These are phyloP conservation scores for Eucalyptus curtisii DNA, from an alignment of 345 rosid species.

Conservation along the genomic window DNA sequence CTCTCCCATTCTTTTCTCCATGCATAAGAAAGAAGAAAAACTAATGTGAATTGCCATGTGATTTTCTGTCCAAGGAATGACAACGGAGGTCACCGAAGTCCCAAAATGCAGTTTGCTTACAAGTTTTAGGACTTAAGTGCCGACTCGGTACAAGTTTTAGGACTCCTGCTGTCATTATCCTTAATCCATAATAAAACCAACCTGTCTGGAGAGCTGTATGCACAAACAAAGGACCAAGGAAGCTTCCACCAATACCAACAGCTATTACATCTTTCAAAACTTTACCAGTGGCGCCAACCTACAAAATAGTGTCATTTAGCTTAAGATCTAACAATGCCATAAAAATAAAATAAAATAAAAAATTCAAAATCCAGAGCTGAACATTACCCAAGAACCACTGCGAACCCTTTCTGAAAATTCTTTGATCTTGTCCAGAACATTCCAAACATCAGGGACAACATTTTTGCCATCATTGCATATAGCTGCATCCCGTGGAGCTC, in stretches of 20 bases:
- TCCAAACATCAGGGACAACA: constrained; percentile 90
- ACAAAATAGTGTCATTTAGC: constrained; percentile 8
- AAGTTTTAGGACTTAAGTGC: not conserved
- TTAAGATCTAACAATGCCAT: not conserved
- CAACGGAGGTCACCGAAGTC: not conserved
- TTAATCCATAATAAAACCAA: not conserved
- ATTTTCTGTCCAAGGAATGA: not conserved
- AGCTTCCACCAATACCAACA: constrained; percentile 96
- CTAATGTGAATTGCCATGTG: not conserved
- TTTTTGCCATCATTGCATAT: constrained; percentile 74
- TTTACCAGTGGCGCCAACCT: constrained; percentile 97
- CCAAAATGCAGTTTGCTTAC: not conserved
- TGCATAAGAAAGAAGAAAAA: not conserved
- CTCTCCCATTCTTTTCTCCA: not conserved
- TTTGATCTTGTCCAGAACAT: constrained; percentile 77
- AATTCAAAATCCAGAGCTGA: not conserved
- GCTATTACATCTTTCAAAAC: constrained; percentile 75
- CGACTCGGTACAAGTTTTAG: not conserved
- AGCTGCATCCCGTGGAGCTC: constrained; percentile 76
- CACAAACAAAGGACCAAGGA: constrained; percentile 90
- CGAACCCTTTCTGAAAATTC: constrained; percentile 80
- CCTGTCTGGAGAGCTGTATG: constrained; percentile 97
- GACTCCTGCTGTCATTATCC: not conserved
- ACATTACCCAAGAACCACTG: constrained; percentile 85
- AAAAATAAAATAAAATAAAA: not conserved